A percentile compares a stretch with the other conserved stretches of the same genome.
phyloP scores from a whole-genome alignment of 129 eudicot genomes.

The Helianthus annuus region HanXRQr2.0-SUNRISE NC_035441.2:48290123-48290622 shows the following conservation, averaged over 20 bases:
- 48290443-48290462: not conserved
- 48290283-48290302: not conserved
- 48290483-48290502: not conserved
- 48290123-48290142: no score
- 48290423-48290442: not conserved
- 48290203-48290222: not conserved
- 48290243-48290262: not conserved
- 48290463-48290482: not conserved
- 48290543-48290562: constrained; percentile 80
- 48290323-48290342: not conserved
- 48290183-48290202: no score
- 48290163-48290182: no score
- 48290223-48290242: not conserved
- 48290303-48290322: not conserved
- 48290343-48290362: not conserved
- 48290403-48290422: not conserved
- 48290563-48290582: constrained; percentile 58
- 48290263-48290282: not conserved
- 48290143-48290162: no score
- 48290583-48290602: constrained; percentile 51
- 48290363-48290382: not conserved
- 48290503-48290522: not conserved
- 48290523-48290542: constrained; percentile 50
- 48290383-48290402: not conserved
- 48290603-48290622: constrained; percentile 55